phyloP scores from a whole-genome alignment of 257 asterid species.

The Solanum megistacrolobum region DNA sequence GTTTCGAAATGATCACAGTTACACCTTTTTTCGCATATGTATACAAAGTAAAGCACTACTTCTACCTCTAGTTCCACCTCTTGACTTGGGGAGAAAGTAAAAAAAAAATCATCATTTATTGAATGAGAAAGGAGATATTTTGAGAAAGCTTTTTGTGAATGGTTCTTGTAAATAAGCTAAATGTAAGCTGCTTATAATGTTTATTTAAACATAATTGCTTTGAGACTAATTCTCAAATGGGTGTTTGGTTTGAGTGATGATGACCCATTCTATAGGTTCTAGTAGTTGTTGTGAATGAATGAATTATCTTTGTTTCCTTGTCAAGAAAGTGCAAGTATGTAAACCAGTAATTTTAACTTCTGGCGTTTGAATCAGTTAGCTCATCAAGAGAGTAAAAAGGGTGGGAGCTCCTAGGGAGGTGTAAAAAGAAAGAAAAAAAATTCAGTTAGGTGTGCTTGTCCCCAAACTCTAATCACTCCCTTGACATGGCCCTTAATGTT shows the following conservation, averaged over 20 bases:
- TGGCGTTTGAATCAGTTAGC: not conserved
- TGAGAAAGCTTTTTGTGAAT: not conserved
- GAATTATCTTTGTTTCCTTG: not conserved
- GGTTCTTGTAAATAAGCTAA: not conserved
- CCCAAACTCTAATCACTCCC: not conserved
- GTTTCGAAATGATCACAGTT: not conserved
- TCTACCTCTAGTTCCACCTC: not conserved
- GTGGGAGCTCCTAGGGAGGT: not conserved
- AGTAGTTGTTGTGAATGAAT: not conserved
- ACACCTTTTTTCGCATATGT: no score
- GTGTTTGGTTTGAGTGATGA: not conserved
- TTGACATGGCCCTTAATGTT: not conserved
- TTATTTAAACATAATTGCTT: not conserved
- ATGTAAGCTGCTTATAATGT: not conserved
- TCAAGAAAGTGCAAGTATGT: not conserved
- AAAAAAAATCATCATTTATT: not conserved
- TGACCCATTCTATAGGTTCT: not conserved
- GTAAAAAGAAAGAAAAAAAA: not conserved
- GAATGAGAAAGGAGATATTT: not conserved
- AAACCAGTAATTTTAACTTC: not conserved
- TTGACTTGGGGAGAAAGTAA: not conserved
- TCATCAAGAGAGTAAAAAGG: not conserved
- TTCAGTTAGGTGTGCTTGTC: not conserved
- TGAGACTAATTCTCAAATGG: not conserved
- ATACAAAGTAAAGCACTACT: not conserved